Evolutionary conservation across 2,329 filamentous ascomycete species (phyloP), one percentile per base, ranked within the genome.

Genomic region (Chaetomium sp.): DNA sequence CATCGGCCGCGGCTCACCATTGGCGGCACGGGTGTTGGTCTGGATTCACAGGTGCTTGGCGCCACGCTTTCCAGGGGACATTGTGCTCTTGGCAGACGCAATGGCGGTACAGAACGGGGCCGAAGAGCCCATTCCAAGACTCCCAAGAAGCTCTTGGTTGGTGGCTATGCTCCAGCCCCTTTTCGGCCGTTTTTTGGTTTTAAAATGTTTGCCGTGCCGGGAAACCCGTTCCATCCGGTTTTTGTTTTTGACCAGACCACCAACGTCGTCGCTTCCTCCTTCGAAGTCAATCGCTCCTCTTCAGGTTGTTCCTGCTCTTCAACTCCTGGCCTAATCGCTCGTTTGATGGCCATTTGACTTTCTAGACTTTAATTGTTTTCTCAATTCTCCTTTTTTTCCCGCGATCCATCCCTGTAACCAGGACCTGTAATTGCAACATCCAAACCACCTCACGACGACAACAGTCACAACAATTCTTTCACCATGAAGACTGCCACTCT

Each of bases 341-440:
- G 62, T 63, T 63, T 59, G 51, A 57, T 59, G 62, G 62, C 54
- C 57, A n/a, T 61, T 63, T 62, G 53, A 53, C 38, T 54, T 54
- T 49, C 10, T 35, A 36, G 6, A 6, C 40, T 52, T 56, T 57
- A 35, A 50, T 52, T 52, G 46, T 57, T 42, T 41, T 43, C 19
- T 42, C 32, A 5, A 27, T 8, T 6, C 1, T 5, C 6, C 14
- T n/a, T 42, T 11, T 42, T 42, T 6, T 42, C 10, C 38, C 40
- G 40, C 40, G 14, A 38, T 38, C 37, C 37, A 38, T 9, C 8
- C 8, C 37, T 38, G 37, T 38, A 8, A 12, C 37, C 37, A 11
- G 6, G 5, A 42, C 40, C 14, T 2, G 40, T 42, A 42, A 27
- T 27, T 42, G 7, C 40, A 42, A 49, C 48, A 50, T 9, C 38